phyloP scores from a whole-genome alignment of 1,284 basidiomycete genomes.

The Heterobasidion occidentale region DNA sequence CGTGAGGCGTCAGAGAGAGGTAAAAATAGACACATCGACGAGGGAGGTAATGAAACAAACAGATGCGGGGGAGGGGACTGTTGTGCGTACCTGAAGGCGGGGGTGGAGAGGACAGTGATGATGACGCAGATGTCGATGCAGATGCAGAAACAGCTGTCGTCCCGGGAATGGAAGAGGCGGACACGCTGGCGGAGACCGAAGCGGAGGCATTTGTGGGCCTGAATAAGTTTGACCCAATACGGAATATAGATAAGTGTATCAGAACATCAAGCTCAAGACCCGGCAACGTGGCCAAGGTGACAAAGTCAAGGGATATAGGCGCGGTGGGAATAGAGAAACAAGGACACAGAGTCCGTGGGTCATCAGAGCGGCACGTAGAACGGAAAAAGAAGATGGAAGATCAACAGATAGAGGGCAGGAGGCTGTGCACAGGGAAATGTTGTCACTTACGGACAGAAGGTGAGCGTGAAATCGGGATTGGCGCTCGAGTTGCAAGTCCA shows the following conservation, averaged over 20 bases:
- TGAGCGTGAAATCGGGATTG: slow-evolving; percentile 37
- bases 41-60: no score
- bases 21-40: no score
- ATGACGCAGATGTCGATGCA: no score
- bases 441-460: slow-evolving; percentile 35
- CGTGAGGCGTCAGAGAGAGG: no score
- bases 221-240: neutral
- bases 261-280: no score
- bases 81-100: no score
- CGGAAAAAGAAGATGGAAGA: neutral
- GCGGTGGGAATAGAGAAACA: no score
- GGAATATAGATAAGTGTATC: neutral
- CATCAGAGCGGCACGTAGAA: no score
- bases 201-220: neutral
- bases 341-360: no score
- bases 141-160: neutral
- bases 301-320: neutral
- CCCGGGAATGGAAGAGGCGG: neutral
- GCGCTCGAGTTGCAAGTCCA: slow-evolving; percentile 31
- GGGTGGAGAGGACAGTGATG: no score
- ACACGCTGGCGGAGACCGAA: neutral
- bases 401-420: neutral
- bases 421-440: neutral
- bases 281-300: neutral
- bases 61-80: no score